Base-by-base conservation (phyloP, 768 basidiomycete genomes). In the Rhodotorula taiwanensis region DNA sequence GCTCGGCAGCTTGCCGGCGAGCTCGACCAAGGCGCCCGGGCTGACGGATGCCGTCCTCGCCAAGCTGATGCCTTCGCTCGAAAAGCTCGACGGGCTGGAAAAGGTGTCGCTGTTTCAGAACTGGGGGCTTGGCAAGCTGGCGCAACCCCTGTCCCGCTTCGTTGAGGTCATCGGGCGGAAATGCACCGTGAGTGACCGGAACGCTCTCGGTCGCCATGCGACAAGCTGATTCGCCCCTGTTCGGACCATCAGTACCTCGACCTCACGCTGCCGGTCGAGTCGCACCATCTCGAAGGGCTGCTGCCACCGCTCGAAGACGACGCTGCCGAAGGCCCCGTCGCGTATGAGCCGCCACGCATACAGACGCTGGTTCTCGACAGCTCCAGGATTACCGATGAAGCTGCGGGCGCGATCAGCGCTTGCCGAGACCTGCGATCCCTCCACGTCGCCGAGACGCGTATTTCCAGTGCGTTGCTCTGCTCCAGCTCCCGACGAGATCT, bases 371-470 rank as follows among this genome's bases (percentile, higher is more conserved):
- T 72, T 3, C 66, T 72, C 44, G 66, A 72, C 41, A 57, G 52
- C 8, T 56, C 66, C 7, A 47, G 54, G 25, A 61, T 71, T 11
- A 63, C 60, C 25, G 72, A 72, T 45, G 33, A 42, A 2, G 56
- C 68, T 0, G 52, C 60, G 9, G 39, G 41, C 4, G 30, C 61
- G 15, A 53, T 72, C 51, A 28, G 53, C 4, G 54, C 53, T 2
- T 67, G 71, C 23, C 6, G 18, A 0, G 56, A 72, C 23, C 44
- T 72, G n/a, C 49, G 52, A 31, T 61, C 61, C 11, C 59, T 72
- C 7, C 69, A 72, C 41, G 48, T 71, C 9, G 66, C 68, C n/a
- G 68, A 72, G 49, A 66, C 70, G 4, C 39, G 56, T 28, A 66
- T 71, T 16, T 52, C 68, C 0, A 55, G 64, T 66, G 50, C 31